Percentiles rank a stretch among this genome's conserved stretches.
Evolutionary conservation across 139 green algal genomes (phyloP).

Genomic region (Chlamydomonas sphaeroides): DNA sequence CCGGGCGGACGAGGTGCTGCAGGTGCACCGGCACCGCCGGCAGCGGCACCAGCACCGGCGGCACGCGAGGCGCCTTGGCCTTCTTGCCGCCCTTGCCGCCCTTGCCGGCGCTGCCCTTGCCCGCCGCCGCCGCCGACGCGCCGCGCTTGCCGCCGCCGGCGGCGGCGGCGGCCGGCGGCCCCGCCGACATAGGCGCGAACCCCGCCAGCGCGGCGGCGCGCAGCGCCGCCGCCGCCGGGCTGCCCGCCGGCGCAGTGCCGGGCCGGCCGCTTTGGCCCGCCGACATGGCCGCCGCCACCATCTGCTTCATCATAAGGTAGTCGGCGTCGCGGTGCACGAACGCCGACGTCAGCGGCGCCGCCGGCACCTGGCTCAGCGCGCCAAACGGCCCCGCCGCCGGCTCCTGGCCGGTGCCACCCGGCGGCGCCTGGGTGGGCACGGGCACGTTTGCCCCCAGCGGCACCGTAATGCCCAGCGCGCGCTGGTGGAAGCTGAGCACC

Average conservation of each 20-base stretch:
- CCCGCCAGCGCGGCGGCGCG: too few relatives aligned
- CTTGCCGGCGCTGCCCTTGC: neutral
- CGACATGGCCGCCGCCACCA: constrained; percentile 18
- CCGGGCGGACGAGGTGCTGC: constrained; percentile 24
- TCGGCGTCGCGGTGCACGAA: constrained; percentile 24
- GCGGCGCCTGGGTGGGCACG: neutral
- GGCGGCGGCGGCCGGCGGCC: neutral
- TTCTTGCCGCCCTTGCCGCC: neutral
- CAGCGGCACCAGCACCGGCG: constrained; percentile 1
- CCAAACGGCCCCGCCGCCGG: constrained; percentile 4
- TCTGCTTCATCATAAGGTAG: constrained; percentile 26
- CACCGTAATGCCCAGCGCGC: constrained; percentile 13
- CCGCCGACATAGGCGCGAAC: too few relatives aligned
- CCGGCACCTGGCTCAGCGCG: neutral
- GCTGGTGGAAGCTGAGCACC: constrained; percentile 17
- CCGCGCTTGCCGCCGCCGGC: neutral
- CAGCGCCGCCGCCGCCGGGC: neutral
- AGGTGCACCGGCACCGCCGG: constrained; percentile 26
- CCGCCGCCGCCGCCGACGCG: neutral
- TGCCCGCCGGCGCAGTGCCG: neutral
- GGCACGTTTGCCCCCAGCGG: neutral
- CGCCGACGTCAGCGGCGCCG: neutral
- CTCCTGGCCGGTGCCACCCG: neutral
- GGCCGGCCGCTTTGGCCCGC: constrained; percentile 17
- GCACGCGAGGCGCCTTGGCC: neutral